Evolutionary conservation across 352 stramenopile genomes (phyloP), one percentile per base, ranked within the genome.

Genomic region (Plasmopara muralis): DNA sequence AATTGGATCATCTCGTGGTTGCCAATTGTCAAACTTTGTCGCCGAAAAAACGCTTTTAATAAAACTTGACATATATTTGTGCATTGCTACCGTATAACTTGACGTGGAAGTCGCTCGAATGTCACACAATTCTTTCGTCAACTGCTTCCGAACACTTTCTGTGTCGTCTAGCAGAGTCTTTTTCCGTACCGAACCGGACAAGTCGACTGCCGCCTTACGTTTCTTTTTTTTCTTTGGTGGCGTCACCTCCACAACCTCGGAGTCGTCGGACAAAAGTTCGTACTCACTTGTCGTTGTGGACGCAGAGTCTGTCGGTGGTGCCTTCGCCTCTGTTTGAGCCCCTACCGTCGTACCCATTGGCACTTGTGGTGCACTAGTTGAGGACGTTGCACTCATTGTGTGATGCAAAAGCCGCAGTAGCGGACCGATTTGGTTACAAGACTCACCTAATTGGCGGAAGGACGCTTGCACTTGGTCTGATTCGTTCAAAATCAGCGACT

Each of bases 341-440:
- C 25, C 18, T 20, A 31, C 14, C 9, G 47, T 14, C 7, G 44
- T 34, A 4, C 18, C 18, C 14, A 12, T 34, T 13, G 34, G 5
- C 35, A 15, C 1, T 29, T 37, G n/a, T 14, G 33, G 31, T 35
- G 38, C n/a, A 15, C 15, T 41, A n/a, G 41, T 14, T 28, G 47
- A 46, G 7, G 47, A 30, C 12, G 25, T 20, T 50, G 47, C 14
- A 6, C 55, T 35, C 43, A 63, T 63, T 5, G 47, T 33, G 4
- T 33, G 49, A 25, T 63, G 55, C 18, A 63, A 18, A 31, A 63
- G 49, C 18, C 55, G 49, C 13, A 63, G 38, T 18, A 63, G 37
- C 3, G 55, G 55, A 14, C 48, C 48, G 10, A 62, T 57, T 13
- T 53, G 49, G 43, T 58, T 63, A 49, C 49, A 63, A 40, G 49